Conservation (phyloP, 176 grass and related monocot genomes). For the Ensete glaucum region DNA sequence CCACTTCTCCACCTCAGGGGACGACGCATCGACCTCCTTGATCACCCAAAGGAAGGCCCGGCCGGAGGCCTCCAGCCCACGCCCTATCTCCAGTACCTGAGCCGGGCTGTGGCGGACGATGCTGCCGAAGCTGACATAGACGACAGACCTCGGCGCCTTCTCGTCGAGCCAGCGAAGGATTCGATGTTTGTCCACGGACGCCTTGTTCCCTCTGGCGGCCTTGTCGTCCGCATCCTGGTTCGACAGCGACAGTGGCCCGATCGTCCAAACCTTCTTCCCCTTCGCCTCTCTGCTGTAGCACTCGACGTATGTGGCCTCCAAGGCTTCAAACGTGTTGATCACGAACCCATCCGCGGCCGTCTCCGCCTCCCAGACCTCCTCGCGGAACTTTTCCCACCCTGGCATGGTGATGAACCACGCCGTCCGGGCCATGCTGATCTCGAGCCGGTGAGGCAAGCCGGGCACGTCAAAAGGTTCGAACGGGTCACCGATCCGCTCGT, state of each 20-base stretch:
- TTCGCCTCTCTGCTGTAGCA: conserved; percentile 14
- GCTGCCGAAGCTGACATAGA: conserved; percentile 11
- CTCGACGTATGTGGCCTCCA: conserved; percentile 26
- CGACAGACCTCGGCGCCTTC: neutral
- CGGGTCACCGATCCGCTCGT: neutral
- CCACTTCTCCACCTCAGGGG: neutral
- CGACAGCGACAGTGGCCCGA: conserved; percentile 3
- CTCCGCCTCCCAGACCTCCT: conserved; percentile 26
- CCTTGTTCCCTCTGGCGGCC: neutral
- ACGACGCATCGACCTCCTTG: neutral
- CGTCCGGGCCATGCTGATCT: conserved; percentile 25
- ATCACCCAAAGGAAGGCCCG: conserved; percentile 12
- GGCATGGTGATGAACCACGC: conserved; percentile 17
- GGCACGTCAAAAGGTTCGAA: conserved; percentile 4
- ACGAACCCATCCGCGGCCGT: conserved; percentile 39
- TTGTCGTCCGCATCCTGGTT: neutral
- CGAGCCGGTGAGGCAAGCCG: conserved; percentile 24
- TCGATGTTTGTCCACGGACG: neutral
- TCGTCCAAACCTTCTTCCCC: conserved; percentile 38
- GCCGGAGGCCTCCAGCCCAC: neutral
- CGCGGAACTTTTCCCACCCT: neutral
- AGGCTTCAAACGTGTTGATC: conserved; percentile 52
- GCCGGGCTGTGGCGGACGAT: neutral
- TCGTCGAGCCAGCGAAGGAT: neutral
- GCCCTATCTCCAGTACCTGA: neutral